phyloP scores from a whole-genome alignment of 1,139 yeast genomes.

The Saccharomyces pastorianus region DNA sequence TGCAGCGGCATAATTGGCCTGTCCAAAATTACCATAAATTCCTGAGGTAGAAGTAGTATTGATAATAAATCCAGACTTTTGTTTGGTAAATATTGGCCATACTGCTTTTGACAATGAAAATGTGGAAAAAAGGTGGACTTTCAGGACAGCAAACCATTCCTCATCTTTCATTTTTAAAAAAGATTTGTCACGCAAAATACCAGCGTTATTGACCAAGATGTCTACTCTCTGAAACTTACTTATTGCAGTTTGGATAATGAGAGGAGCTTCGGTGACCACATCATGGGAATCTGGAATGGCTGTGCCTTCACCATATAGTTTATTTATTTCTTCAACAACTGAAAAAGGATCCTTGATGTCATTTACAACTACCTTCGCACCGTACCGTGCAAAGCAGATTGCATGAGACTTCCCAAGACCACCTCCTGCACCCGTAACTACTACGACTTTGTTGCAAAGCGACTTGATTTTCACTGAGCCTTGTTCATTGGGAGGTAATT shows the following conservation, averaged over 20 bases:
- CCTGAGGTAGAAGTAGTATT: slow-evolving; percentile 95
- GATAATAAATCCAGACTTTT: slow-evolving; percentile 72
- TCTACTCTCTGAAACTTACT: slow-evolving; percentile 78
- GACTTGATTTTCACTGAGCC: slow-evolving; percentile 44
- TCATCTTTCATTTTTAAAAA: slow-evolving; percentile 75
- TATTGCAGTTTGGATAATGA: slow-evolving; percentile 71
- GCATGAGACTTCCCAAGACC: slow-evolving; percentile 95
- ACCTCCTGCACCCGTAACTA: slow-evolving; percentile 92
- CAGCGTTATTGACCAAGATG: slow-evolving; percentile 85
- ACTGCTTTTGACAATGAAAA: slow-evolving; percentile 80
- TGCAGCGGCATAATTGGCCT: slow-evolving; percentile 91
- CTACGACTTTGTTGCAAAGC: slow-evolving; percentile 75
- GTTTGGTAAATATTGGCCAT: slow-evolving; percentile 81
- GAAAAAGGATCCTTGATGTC: slow-evolving; percentile 72
- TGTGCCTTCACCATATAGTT: slow-evolving; percentile 52
- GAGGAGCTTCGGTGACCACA: slow-evolving; percentile 69
- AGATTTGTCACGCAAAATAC: slow-evolving; percentile 85
- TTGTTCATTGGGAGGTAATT: slow-evolving; percentile 47
- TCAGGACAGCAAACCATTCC: slow-evolving; percentile 76
- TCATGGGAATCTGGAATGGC: slow-evolving; percentile 82
- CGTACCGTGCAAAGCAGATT: slow-evolving; percentile 72
- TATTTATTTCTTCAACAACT: slow-evolving; percentile 71
- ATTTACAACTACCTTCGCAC: slow-evolving; percentile 92
- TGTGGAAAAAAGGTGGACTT: slow-evolving; percentile 79
- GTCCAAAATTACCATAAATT: slow-evolving; percentile 95